Base-by-base conservation (phyloP, 2,329 filamentous ascomycete species). In the Trichoderma pleuroti region DNA sequence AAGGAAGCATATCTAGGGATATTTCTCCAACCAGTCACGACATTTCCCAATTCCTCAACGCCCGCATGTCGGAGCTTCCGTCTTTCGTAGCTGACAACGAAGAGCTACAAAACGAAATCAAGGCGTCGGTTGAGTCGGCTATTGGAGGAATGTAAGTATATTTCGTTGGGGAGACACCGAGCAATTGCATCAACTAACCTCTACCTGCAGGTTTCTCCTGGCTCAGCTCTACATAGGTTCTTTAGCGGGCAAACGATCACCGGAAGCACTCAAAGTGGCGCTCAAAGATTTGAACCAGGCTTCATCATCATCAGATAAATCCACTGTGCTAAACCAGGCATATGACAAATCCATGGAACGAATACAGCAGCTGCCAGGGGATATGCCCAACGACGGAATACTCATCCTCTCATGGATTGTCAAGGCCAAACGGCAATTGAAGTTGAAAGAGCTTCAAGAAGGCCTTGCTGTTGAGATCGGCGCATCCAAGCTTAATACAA, bases 341-440 rank as follows among this genome's bases (percentile, higher is more conserved):
- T 88, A 88, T 60, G 71, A 79, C 0, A 72, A 81, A 0, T 80
- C 81, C 0, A 82, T 87, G 75, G 54, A 81, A 1, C 76, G 84
- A 30, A 85, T 87, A 32, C 63, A 80, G 16, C 70, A 73, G 1
- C 84, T 86, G 59, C 72, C 78, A 11, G 46, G 56, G n/a, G 69
- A 78, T 0, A 75, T 84, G 42, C 18, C 24, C 2, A 1, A 6
- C 3, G 34, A 59, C 28, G 84, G 84, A 0, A 80, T 77, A 7
- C 68, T 80, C 10, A 76, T 78, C 2, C 68, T 86, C 0, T 76
- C 76, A 0, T 86, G 82, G 84, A 80, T 86, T 14, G 77, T 76
- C 0, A 82, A 72, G 39, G 78, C 82, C 0, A 79, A 74, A 49
- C 76, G 79, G 42, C 79, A 75, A 1, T 69, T 86, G 0, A 78